Percentiles rank a stretch among this genome's conserved stretches.
phyloP scores from a whole-genome alignment of 2,329 filamentous ascomycete genomes.

The Ploettnerulaceae sp. region DNA sequence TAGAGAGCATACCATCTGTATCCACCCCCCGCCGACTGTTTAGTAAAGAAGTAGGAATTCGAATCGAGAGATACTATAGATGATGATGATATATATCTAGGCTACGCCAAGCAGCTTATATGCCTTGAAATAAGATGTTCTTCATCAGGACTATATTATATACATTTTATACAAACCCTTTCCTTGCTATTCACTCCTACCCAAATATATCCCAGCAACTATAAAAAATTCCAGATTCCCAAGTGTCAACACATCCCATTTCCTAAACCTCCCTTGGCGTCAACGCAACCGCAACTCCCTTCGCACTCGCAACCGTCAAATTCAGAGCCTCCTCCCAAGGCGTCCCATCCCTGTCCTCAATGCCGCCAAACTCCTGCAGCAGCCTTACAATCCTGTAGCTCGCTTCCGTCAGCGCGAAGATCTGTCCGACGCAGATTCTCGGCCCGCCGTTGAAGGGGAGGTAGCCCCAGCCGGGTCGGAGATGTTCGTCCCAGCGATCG shows the following conservation, averaged over 20 bases:
- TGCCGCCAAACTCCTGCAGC: conserved; percentile 32
- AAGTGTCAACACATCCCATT: neutral
- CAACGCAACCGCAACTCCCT: conserved; percentile 21
- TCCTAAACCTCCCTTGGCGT: neutral
- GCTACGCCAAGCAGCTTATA: too few relatives aligned
- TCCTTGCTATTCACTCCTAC: too few relatives aligned
- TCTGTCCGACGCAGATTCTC: conserved; percentile 36
- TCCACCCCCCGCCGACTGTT: too few relatives aligned
- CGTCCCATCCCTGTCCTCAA: conserved; percentile 30
- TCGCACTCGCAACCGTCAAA: conserved; percentile 20
- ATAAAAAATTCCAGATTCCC: neutral
- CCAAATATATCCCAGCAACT: neutral
- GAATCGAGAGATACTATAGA: too few relatives aligned
- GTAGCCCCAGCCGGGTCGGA: conserved; percentile 41
- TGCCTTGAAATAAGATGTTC: too few relatives aligned
- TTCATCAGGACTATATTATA: too few relatives aligned
- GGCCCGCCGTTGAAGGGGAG: conserved; percentile 37
- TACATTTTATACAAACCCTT: too few relatives aligned
- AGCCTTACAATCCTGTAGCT: conserved; percentile 34
- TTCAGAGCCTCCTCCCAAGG: conserved; percentile 20
- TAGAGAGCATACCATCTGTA: too few relatives aligned
- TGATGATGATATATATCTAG: too few relatives aligned
- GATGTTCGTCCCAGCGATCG: conserved; percentile 22
- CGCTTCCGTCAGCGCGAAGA: conserved; percentile 36
- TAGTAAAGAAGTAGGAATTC: too few relatives aligned